phyloP scores from a whole-genome alignment of 345 rosid genomes.

The Excoecaria agallocha region DNA sequence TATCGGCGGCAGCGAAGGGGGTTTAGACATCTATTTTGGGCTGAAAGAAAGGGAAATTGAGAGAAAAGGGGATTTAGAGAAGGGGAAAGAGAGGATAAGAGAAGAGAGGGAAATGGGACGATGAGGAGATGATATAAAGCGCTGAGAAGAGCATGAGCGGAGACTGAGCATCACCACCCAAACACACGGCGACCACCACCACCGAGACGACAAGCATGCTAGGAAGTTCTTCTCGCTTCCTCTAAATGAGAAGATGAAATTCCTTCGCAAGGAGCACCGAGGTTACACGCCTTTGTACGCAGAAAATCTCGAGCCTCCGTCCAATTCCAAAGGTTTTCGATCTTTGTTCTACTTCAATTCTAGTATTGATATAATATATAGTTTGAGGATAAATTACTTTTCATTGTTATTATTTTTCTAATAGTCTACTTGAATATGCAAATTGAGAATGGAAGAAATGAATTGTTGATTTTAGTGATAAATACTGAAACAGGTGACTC shows the following conservation, averaged over 20 bases:
- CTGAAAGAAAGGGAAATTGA: background rate
- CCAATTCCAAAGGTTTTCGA: slow-evolving; percentile 37
- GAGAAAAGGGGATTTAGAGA: slow-evolving; percentile 10
- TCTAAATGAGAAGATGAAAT: slow-evolving; percentile 51
- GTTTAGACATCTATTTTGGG: slow-evolving; percentile 25
- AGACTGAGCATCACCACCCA: slow-evolving; percentile 38
- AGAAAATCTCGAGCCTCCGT: slow-evolving; percentile 46
- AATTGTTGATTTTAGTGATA: no score
- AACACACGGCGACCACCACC: no score
- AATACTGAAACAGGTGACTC: no score
- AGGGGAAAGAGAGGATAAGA: background rate
- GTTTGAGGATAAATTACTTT: background rate
- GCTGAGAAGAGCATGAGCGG: slow-evolving; percentile 29
- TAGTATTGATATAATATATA: background rate
- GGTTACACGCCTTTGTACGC: slow-evolving; percentile 65
- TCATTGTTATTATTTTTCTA: no score
- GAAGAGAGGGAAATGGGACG: slow-evolving; percentile 16
- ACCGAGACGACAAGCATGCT: no score
- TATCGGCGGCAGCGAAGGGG: slow-evolving; percentile 41
- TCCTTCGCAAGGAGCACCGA: slow-evolving; percentile 40
- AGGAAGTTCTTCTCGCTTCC: slow-evolving; percentile 68
- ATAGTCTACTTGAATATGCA: slow-evolving; percentile 74
- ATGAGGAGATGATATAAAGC: slow-evolving; percentile 4
- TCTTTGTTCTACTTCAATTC: background rate
- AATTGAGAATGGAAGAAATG: no score